Conservation (phyloP, 2,329 filamentous ascomycete genomes). For the Penicillium vulpinum region DNA sequence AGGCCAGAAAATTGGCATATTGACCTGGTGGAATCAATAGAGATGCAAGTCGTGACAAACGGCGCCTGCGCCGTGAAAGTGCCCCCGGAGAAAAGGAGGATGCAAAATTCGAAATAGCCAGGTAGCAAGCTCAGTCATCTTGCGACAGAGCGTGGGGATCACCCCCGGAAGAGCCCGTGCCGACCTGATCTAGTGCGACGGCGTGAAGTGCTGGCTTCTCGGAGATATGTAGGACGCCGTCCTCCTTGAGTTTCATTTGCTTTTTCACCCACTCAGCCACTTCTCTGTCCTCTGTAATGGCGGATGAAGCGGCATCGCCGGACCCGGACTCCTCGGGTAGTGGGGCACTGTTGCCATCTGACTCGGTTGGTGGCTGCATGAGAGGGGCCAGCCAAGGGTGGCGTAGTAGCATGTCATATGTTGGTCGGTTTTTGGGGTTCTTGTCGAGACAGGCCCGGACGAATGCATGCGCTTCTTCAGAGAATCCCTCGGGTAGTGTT, state of each 20-base stretch:
- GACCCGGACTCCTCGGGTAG: slow-evolving; percentile 32
- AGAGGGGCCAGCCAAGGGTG: slow-evolving; percentile 83
- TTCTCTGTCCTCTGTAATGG: slow-evolving; percentile 68
- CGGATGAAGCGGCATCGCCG: slow-evolving; percentile 34
- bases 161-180: slow-evolving; percentile 40
- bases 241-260: slow-evolving; percentile 67
- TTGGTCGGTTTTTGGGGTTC: slow-evolving; percentile 86
- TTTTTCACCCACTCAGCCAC: slow-evolving; percentile 81
- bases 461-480: slow-evolving; percentile 78
- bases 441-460: slow-evolving; percentile 90
- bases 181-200: slow-evolving; percentile 74
- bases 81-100: slow-evolving; percentile 4
- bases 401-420: slow-evolving; percentile 82
- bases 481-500: slow-evolving; percentile 79
- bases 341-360: slow-evolving; percentile 51
- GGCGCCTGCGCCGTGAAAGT: slow-evolving; percentile 22
- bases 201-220: slow-evolving; percentile 82
- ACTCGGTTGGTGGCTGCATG: slow-evolving; percentile 72
- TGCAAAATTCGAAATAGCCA: slow-evolving; percentile 4
- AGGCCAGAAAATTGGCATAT: not conserved
- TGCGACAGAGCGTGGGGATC: slow-evolving; percentile 18
- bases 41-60: slow-evolving; percentile 8
- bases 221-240: slow-evolving; percentile 55
- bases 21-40: not conserved
- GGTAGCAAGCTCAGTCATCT: slow-evolving; percentile 10